Percentiles rank a stretch among this genome's conserved stretches.
These are phyloP conservation scores for Krasilnikovozyma curviuscula DNA, from an alignment of 768 basidiomycete genomes.

Conservation along the genomic window DNA sequence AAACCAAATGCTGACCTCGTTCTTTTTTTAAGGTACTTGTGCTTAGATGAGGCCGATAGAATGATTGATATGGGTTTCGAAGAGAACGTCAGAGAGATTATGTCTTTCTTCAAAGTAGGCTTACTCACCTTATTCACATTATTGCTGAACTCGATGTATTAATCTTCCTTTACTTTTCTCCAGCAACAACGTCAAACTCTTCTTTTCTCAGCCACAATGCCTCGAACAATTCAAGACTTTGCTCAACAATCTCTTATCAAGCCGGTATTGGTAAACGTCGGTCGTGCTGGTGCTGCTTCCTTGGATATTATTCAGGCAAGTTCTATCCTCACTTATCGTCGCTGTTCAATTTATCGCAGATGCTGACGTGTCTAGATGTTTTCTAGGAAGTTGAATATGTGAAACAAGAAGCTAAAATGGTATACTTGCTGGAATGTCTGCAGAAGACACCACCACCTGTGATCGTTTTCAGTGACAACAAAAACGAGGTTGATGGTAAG, in stretches of 20 bases:
- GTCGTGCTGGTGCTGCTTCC: constrained; percentile 92
- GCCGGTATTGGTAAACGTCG: constrained; percentile 89
- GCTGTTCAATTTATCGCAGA: too few species aligned
- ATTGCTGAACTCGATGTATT: too few species aligned
- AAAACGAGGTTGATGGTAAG: constrained; percentile 98
- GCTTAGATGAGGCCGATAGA: constrained; percentile 97
- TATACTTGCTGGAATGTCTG: constrained; percentile 87
- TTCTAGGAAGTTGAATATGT: constrained; percentile 77
- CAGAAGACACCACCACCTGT: constrained; percentile 98
- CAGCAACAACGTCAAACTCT: constrained; percentile 91
- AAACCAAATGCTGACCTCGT: not conserved
- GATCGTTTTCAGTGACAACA: constrained; percentile 95
- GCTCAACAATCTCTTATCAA: constrained; percentile 89
- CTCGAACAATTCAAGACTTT: constrained; percentile 95
- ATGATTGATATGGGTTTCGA: constrained; percentile 99
- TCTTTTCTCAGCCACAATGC: constrained; percentile 97
- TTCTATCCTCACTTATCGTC: not conserved
- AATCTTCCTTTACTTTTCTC: not conserved
- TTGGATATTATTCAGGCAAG: constrained; percentile 66
- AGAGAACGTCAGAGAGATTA: constrained; percentile 35
- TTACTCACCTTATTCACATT: not conserved
- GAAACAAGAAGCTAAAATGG: constrained; percentile 99
- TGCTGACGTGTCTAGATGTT: not conserved
- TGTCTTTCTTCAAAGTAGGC: constrained; percentile 88
- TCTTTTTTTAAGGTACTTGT: constrained; percentile 42